These are phyloP conservation scores for Paracoccidioides brasiliensis DNA, from an alignment of 2,329 filamentous ascomycete genomes.

Conservation along the genomic window DNA sequence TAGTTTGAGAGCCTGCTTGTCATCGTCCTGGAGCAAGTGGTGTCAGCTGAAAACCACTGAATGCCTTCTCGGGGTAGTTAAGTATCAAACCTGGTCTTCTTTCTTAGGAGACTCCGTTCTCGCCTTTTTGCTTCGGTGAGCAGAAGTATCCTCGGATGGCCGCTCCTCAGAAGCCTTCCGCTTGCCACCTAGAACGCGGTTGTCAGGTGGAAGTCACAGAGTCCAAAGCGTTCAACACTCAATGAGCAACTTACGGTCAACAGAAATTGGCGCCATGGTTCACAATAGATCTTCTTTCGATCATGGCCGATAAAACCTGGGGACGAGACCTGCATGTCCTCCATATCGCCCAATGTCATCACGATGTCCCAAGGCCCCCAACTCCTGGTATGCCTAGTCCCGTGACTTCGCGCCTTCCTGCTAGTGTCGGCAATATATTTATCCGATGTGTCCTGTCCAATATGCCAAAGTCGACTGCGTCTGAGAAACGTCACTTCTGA, in stretches of 20 bases:
- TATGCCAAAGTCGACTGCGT: background rate
- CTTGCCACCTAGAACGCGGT: constrained; percentile 23
- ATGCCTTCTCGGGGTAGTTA: background rate
- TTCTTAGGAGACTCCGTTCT: constrained; percentile 35
- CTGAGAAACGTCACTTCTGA: background rate
- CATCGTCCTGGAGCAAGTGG: constrained; percentile 20
- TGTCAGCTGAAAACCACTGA: background rate
- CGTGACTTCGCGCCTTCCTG: background rate
- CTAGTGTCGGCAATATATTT: constrained; percentile 2
- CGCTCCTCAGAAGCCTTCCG: constrained; percentile 39
- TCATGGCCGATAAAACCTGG: background rate
- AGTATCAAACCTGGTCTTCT: constrained; percentile 19
- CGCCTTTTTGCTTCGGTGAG: constrained; percentile 36
- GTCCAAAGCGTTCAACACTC: no score
- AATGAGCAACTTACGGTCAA: constrained; percentile 20
- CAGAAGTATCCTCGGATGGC: constrained; percentile 27
- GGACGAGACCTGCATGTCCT: background rate
- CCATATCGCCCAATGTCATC: background rate
- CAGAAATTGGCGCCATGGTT: constrained; percentile 17
- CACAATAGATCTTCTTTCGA: background rate
- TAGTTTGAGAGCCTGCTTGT: constrained; percentile 45
- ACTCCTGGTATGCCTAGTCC: background rate
- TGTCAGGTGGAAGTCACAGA: background rate
- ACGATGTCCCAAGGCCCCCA: no score
- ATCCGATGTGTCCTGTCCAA: background rate